These are phyloP conservation scores for Saccharomycopsis sp. DNA, from an alignment of 805 yeast species.

Conservation along the genomic window DNA sequence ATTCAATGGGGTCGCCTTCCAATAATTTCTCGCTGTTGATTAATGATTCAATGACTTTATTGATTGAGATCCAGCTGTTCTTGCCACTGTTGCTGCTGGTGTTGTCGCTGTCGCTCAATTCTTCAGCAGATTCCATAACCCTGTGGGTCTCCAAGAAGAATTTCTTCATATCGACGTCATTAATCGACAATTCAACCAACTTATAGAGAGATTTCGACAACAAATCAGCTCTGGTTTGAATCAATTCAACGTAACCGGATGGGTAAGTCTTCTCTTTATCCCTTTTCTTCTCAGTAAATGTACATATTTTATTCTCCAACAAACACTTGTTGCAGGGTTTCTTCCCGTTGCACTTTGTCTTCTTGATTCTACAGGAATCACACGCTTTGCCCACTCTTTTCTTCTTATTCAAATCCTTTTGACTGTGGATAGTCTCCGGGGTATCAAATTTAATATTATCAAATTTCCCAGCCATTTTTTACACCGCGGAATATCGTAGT, in stretches of 20 bases:
- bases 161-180: conserved; percentile 6
- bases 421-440: conserved; percentile 1
- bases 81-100: no score
- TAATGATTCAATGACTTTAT: conserved; percentile 39
- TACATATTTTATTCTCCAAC: conserved; percentile 51
- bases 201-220: conserved; percentile 39
- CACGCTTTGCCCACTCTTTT: conserved; percentile 60
- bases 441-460: background rate
- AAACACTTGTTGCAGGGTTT: conserved; percentile 53
- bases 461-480: no score
- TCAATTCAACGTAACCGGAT: conserved; percentile 52
- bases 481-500: no score
- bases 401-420: conserved; percentile 28
- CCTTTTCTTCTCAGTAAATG: conserved; percentile 49
- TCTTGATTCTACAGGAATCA: conserved; percentile 54
- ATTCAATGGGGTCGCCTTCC: conserved; percentile 35
- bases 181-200: conserved; percentile 12
- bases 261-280: conserved; percentile 50
- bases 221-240: conserved; percentile 51
- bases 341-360: conserved; percentile 58
- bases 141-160: conserved; percentile 10
- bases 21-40: conserved; percentile 35
- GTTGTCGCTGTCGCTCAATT: no score
- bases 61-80: no score
- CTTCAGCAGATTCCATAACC: background rate